These are phyloP conservation scores for Phyllosticta ampelicida DNA, from an alignment of 2,329 filamentous ascomycete genomes.

Conservation along the genomic window DNA sequence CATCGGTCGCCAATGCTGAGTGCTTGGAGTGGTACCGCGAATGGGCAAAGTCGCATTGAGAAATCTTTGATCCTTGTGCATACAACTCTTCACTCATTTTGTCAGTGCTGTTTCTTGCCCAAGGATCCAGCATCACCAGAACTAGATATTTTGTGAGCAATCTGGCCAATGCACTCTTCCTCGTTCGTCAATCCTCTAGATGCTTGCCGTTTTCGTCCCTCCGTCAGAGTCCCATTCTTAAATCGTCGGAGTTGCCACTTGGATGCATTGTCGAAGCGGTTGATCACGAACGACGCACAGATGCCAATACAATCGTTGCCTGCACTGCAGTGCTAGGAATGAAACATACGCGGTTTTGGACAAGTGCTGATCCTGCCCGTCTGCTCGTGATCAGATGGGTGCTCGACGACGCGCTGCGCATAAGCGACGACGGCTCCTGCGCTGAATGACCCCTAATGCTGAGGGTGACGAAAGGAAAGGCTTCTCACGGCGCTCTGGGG, in stretches of 20 bases:
- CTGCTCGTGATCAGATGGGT: background rate
- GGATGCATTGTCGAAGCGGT: background rate
- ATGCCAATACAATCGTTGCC: background rate
- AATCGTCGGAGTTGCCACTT: background rate
- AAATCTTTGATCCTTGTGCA: too few species aligned
- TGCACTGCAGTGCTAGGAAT: background rate
- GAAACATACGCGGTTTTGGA: background rate
- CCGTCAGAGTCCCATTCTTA: background rate
- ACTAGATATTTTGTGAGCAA: background rate
- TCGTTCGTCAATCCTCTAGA: too few species aligned
- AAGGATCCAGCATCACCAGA: background rate
- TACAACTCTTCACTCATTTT: too few species aligned
- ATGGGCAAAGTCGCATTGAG: constrained; percentile 43
- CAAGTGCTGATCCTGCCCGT: background rate
- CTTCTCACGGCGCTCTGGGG: background rate
- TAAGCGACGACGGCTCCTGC: background rate
- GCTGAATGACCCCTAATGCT: background rate
- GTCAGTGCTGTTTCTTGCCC: too few species aligned
- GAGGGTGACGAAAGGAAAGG: background rate
- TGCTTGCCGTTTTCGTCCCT: too few species aligned
- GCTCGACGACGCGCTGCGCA: background rate
- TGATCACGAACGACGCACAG: background rate
- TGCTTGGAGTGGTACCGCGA: constrained; percentile 78
- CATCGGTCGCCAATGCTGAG: constrained; percentile 84
- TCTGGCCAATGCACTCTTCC: background rate